A percentile compares a stretch with the other conserved stretches of the same genome.
These are phyloP conservation scores for Phaffia rhodozyma DNA, from an alignment of 1,284 basidiomycete genomes.

Conservation along the genomic window DNA sequence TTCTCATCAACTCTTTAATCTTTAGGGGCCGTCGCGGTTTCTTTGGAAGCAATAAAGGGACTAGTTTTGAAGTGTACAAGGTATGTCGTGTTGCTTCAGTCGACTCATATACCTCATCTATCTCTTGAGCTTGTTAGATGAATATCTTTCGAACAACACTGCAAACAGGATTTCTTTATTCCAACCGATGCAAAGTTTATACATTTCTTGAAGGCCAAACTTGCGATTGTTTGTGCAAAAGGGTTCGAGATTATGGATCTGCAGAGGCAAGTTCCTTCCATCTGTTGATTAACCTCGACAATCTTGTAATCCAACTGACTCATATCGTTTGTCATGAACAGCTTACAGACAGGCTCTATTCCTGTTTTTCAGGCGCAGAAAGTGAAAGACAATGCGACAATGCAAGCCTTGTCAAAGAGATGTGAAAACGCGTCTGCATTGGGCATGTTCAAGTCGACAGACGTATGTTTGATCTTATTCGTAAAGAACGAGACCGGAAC, in stretches of 20 bases:
- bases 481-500: too few relatives aligned
- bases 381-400: conserved; percentile 52
- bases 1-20: too few relatives aligned
- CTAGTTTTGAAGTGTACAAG: too few relatives aligned
- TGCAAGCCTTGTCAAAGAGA: conserved; percentile 60
- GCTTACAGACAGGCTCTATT: conserved; percentile 78
- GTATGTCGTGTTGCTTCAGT: background rate
- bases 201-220: conserved; percentile 79
- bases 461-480: conserved; percentile 28
- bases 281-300: background rate
- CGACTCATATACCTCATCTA: background rate
- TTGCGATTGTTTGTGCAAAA: conserved; percentile 81
- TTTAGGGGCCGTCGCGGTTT: too few relatives aligned
- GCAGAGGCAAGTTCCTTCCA: conserved; percentile 49
- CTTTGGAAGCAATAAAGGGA: too few relatives aligned
- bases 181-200: conserved; percentile 78
- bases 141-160: too few relatives aligned
- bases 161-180: conserved; percentile 66
- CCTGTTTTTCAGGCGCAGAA: conserved; percentile 48
- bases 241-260: conserved; percentile 98
- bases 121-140: too few relatives aligned
- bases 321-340: conserved; percentile 28
- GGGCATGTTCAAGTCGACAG: conserved; percentile 80
- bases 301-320: background rate
- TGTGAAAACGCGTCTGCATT: conserved; percentile 71